phyloP scores from a whole-genome alignment of 176 grass and related monocot genomes.

The Ensete glaucum region DNA sequence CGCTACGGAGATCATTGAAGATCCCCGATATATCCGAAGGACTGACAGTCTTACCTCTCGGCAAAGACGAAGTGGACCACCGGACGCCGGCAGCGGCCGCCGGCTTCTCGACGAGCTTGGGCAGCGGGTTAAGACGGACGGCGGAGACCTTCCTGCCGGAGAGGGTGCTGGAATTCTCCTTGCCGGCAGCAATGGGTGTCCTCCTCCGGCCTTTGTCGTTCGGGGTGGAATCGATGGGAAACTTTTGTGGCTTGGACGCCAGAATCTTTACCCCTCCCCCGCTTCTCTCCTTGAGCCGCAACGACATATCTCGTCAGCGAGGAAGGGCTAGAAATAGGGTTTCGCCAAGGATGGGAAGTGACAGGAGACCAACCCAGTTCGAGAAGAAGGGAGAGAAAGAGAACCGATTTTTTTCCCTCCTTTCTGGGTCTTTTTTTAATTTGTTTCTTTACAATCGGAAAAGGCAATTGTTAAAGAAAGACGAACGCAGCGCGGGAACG shows the following conservation, averaged over 20 bases:
- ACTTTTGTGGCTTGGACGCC: slow-evolving; percentile 10
- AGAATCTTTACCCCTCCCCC: slow-evolving; percentile 37
- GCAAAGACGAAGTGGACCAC: slow-evolving; percentile 75
- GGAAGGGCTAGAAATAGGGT: slow-evolving; percentile 17
- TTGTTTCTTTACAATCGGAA: no score
- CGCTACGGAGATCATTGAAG: slow-evolving; percentile 27
- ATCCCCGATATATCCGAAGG: slow-evolving; percentile 42
- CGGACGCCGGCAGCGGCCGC: slow-evolving; percentile 28
- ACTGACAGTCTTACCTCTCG: slow-evolving; percentile 52
- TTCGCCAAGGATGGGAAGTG: no score
- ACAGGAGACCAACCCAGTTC: no score
- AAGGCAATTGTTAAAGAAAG: no score
- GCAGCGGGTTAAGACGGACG: slow-evolving; percentile 9
- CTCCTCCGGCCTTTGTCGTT: slow-evolving; percentile 4
- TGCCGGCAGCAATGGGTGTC: slow-evolving; percentile 24
- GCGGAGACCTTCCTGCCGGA: slow-evolving; percentile 33
- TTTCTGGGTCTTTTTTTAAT: no score
- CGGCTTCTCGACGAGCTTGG: slow-evolving; percentile 21
- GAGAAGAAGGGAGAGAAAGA: no score
- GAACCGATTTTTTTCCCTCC: no score
- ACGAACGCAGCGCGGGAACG: no score
- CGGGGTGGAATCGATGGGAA: slow-evolving; percentile 8
- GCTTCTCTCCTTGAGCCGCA: slow-evolving; percentile 67
- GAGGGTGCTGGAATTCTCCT: slow-evolving; percentile 31
- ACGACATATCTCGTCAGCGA: slow-evolving; percentile 33